Base-by-base conservation (phyloP, 768 basidiomycete genomes). In the Lentinula boryana region DNA sequence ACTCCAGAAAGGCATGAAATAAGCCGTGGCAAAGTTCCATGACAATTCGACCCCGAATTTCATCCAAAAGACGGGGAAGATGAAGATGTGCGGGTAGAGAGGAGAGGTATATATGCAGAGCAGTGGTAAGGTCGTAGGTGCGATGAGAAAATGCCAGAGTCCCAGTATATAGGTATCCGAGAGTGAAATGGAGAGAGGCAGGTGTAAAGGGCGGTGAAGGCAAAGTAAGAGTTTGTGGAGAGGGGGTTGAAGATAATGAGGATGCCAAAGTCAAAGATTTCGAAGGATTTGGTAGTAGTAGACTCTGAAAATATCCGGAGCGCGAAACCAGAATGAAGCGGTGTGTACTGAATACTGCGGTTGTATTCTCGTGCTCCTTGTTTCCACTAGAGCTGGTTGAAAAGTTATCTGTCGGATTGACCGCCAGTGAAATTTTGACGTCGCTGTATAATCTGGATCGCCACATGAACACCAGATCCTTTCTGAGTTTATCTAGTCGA, bases 191-290 rank as follows among this genome's bases (percentile, higher is more conserved):
- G 4, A 97, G 79, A 0, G 94, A 91, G 1, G 95, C 90, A 0
- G 95, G 93, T 0, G 96, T 96, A 73, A 98, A 98, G 0, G 95
- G 95, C 0, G 96, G 95, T 0, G 89, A 93, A 1, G 92, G 93
- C 5, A 98, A 82, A 0, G 80, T 84, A 10, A 97, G 74, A 0
- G 82, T 85, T 0, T 84, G 71, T 0, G 82, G 82, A 10, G 44
- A 67, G 54, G 46, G 67, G 18, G 46, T 64, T 56, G 53, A 70
- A 65, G 61, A 71, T 60, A 55, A 64, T 48, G 65, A 67, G 66
- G 70, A 62, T 4, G 79, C 70, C 82, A 89, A 92, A 36, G 58
- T 31, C 18, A 41, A 33, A n/a, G 58, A 50, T 36, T 0, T 84
- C 80, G 32, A 93, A 21, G 88, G 50, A 32, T 32, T 60, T 40